Evolutionary conservation across 140 eudicot genomes (phyloP), one percentile per base, ranked within the genome.

Genomic region (Stevia rebaudiana): DNA sequence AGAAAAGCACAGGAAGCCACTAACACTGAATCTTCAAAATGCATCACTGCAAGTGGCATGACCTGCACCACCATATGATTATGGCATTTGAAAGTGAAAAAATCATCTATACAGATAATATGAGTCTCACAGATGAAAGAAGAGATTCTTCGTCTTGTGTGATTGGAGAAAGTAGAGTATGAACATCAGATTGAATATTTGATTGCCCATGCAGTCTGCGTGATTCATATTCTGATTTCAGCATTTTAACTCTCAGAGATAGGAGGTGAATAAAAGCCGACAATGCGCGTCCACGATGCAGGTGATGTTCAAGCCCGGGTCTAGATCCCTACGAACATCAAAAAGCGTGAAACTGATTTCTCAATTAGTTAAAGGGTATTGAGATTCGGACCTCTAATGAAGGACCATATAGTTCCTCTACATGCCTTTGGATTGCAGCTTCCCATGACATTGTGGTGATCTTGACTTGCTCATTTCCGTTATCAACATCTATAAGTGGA

Each of bases 251-350:
- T 76, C 97, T 82, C 35, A 74, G 73, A 39, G 79, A 75, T 66
- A 90, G 86, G 41, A 90, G 86, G 55, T 90, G 94, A 69, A 78
- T 76, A 57, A 90, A 78, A 53, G 97, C 97, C 36, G 94, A 95
- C 75, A 90, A 75, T 46, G 97, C 94, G 66, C 97, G 90, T 40
- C 97, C 97, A 61, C 97, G 95, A 71, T 90, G 95, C 78, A 90
- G 80, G 74, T 90, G 94, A 66, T 90, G 97, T 79, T 90, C 97
- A 70, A 87, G 80, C 57, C 95, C 97, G 61, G 76, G 81, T 49
- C 90, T 83, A 66, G 88, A 74, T 76, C 76, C 97, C 97, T 90
- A 80, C 61, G 39, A 41, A 30, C 53, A 16, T 47, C n/a, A n/a
- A n/a, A n/a, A n/a, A n/a, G n/a, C n/a, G n/a, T n/a, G n/a, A n/a